phyloP scores from a whole-genome alignment of 2,329 filamentous ascomycete species.

The Fusarium subtropicale region DNA sequence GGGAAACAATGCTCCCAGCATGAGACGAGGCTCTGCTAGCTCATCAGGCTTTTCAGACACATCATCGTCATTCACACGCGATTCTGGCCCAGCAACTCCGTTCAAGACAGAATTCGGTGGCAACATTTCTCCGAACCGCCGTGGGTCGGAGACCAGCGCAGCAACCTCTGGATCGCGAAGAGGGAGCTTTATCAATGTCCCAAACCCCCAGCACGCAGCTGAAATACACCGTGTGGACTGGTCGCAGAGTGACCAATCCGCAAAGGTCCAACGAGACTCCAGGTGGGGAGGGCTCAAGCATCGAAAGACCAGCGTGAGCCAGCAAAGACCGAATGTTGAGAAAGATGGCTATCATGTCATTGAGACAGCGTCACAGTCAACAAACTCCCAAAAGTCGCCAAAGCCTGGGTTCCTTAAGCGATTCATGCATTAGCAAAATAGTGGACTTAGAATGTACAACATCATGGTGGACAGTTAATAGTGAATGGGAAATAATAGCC shows the following conservation, averaged over 20 bases:
- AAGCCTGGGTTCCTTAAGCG: slow-evolving; percentile 57
- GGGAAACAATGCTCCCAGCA: slow-evolving; percentile 6
- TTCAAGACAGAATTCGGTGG: slow-evolving; percentile 36
- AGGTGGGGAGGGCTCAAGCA: slow-evolving; percentile 60
- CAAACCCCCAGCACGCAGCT: slow-evolving; percentile 35
- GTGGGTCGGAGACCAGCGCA: slow-evolving; percentile 35
- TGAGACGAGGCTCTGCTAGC: slow-evolving; percentile 32
- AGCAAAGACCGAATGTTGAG: slow-evolving; percentile 42
- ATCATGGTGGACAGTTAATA: slow-evolving; percentile 4
- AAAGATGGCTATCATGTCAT: slow-evolving; percentile 21
- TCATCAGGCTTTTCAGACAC: slow-evolving; percentile 38
- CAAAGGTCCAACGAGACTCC: slow-evolving; percentile 57
- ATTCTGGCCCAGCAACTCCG: slow-evolving; percentile 32
- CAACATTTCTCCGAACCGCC: slow-evolving; percentile 25
- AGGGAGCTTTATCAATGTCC: slow-evolving; percentile 29
- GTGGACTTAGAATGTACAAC: not conserved
- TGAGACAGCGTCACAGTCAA: slow-evolving; percentile 13
- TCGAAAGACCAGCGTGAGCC: slow-evolving; percentile 53
- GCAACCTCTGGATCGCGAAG: slow-evolving; percentile 31
- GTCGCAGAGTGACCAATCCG: slow-evolving; percentile 66
- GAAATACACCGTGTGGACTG: slow-evolving; percentile 64
- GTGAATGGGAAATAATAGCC: slow-evolving; percentile 22
- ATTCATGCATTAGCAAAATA: slow-evolving; percentile 56
- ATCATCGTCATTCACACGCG: slow-evolving; percentile 32
- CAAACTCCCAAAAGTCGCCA: slow-evolving; percentile 49